Evolutionary conservation across 768 basidiomycete genomes (phyloP), one percentile per base, ranked within the genome.

Genomic region (Tulasnella sp.): DNA sequence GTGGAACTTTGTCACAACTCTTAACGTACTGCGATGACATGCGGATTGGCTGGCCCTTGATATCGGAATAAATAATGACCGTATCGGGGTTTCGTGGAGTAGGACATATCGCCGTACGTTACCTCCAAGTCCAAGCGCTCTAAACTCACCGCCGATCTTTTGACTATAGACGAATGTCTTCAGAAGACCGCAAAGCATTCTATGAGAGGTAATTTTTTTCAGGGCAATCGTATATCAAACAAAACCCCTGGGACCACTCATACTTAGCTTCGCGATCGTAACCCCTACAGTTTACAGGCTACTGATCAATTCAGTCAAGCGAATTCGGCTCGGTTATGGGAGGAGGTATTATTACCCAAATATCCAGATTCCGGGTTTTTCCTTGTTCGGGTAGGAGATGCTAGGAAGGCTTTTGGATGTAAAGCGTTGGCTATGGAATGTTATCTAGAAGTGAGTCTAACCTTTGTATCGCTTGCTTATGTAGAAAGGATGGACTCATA

Each of bases 291-390:
- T n/a, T 25, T 40, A 10, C 19, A 40, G 19, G 39, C 27, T 16
- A 40, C 39, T 16, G 39, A 40, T n/a, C 39, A 40, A 25, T 40
- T 40, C 27, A 25, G 39, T n/a, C 39, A 40, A 25, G 39, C 39
- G 19, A 16, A 40, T 20, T 20, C 39, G 6, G 39, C 39, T 20
- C 39, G 39, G 19, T 25, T 40, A 5, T 40, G 39, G 39, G 39
- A 40, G n/a, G 39, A 40, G 39, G 27, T 16, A 40, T 25, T 40
- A 20, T 25, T 40, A 6, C 39, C 39, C 6, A 40, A 40, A n/a
- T 40, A 40, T n/a, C 39, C 39, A 6, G 27, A 6, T 40, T 40
- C 39, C n/a, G 19, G 19, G 27, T 40, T 40, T 40, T 40, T 40
- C 39, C 27, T 16, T 16, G 27, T 40, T 20, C 19, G 39, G 27